Base-by-base conservation (phyloP, 441 rosid species). In the Croton laevigatus region DNA sequence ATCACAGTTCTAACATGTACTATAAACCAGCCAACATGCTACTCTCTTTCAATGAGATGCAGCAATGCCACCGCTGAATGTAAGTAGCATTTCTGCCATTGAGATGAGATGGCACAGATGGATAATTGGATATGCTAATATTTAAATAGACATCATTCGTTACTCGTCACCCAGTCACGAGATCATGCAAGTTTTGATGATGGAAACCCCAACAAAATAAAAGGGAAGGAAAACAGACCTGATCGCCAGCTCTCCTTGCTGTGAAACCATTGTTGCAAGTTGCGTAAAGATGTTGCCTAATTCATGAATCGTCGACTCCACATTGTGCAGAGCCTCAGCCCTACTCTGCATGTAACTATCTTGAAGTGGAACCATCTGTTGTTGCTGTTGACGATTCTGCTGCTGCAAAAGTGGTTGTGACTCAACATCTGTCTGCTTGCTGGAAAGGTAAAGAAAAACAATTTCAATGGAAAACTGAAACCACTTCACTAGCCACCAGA, bases 241-340 rank as follows among this genome's bases (percentile, higher is more conserved):
- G 83, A 95, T 91, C 23, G 98, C 97, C 73, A 92, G 85, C 79
- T 94, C 94, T 68, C 98, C 97, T 83, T 93, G 99, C 70, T 91
- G 97, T 66, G 99, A 93, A 71, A 96, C 97, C 88, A 91, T 86
- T 65, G 95, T 88, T 52, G 95, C 95, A 57, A 93, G 84, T 78
- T 93, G 97, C 23, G 93, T 91, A 76, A 92, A 92, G 69, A 92
- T 94, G 78, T 55, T 87, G 81, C 96, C 40, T 73, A 95, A 80
- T 76, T 95, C 98, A 62, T 95, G 99, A 82, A 96, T 91, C 32
- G 98, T 96, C 71, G 98, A 90, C 84, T 96, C 97, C 19, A 93
- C 97, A 52, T 88, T 93, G 67, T 86, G 97, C 73, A 93, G 84
- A 51, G 96, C 98, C 84, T 91, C 95, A 66, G 97, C 98, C 46